Percentiles rank a stretch among this genome's conserved stretches.
phyloP scores from a whole-genome alignment of 139 green algal species.

The Coccomyxa sp. region DNA sequence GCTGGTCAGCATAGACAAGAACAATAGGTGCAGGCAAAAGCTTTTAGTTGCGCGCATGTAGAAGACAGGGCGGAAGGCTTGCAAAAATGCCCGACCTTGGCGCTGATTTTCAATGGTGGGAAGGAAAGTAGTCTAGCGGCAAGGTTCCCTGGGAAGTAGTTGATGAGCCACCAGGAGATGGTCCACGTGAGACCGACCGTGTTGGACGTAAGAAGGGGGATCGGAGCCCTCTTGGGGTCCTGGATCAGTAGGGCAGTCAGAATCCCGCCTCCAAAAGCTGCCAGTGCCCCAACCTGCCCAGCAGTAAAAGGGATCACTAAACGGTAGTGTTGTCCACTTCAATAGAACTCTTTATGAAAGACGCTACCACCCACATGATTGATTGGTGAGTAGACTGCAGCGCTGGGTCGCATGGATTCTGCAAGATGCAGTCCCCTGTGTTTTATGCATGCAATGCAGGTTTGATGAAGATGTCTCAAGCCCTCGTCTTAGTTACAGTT shows the following conservation, averaged over 20 bases:
- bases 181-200: conserved; percentile 22
- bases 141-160: conserved; percentile 24
- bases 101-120: conserved; percentile 10
- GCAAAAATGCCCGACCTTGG: conserved; percentile 3
- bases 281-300: conserved; percentile 25
- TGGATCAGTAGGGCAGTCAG: conserved; percentile 34
- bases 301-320: neutral
- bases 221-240: conserved; percentile 22
- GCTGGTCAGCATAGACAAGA: neutral
- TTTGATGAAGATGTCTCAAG: neutral
- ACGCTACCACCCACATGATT: neutral
- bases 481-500: neutral
- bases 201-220: conserved; percentile 37
- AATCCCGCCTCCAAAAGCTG: conserved; percentile 42
- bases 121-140: conserved; percentile 5
- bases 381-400: neutral
- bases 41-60: neutral
- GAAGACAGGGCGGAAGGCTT: neutral
- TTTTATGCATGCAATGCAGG: neutral
- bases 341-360: neutral
- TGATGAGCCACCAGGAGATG: conserved; percentile 37
- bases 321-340: too few species aligned
- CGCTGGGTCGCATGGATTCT: neutral
- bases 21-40: neutral
- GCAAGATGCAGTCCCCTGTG: too few species aligned